These are phyloP conservation scores for Fusarium caatingaense DNA, from an alignment of 2,329 filamentous ascomycete genomes.

Conservation along the genomic window DNA sequence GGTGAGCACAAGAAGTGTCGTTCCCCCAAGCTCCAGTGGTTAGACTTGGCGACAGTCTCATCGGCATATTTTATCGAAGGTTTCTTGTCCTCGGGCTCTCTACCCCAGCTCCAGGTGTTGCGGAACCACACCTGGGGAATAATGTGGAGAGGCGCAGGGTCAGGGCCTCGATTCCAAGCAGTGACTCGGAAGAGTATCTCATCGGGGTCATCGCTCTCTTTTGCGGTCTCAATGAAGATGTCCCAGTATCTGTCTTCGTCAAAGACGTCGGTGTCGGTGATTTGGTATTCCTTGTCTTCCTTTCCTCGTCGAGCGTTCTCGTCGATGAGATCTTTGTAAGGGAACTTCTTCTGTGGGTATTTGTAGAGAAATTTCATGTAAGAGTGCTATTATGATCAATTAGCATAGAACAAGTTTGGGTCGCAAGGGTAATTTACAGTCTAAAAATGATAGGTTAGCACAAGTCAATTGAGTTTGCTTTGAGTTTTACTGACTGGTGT, in stretches of 20 bases:
- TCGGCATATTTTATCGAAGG: constrained; percentile 77
- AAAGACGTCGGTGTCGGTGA: constrained; percentile 89
- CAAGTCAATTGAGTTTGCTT: not conserved
- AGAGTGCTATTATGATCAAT: constrained; percentile 73
- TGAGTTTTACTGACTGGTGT: constrained; percentile 70
- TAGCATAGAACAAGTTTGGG: constrained; percentile 8
- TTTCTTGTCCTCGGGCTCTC: constrained; percentile 79
- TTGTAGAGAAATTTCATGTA: constrained; percentile 99
- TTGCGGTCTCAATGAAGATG: constrained; percentile 95
- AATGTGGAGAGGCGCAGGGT: constrained; percentile 91
- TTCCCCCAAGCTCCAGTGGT: constrained; percentile 82
- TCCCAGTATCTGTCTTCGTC: constrained; percentile 95
- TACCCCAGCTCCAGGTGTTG: constrained; percentile 97
- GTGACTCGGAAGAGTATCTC: constrained; percentile 94
- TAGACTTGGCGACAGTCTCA: constrained; percentile 78
- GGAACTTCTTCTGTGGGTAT: constrained; percentile 91
- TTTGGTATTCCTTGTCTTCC: constrained; percentile 88
- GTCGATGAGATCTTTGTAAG: constrained; percentile 86
- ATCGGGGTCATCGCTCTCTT: constrained; percentile 91
- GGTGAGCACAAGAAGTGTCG: constrained; percentile 88
- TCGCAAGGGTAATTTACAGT: constrained; percentile 54
- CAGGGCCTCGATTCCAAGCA: constrained; percentile 93
- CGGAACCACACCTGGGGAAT: constrained; percentile 96
- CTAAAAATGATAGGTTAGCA: constrained; percentile 50
- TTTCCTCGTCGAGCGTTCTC: constrained; percentile 84